Base-by-base conservation (phyloP, 2,329 filamentous ascomycete species). In the Rhynchosporium agropyri region DNA sequence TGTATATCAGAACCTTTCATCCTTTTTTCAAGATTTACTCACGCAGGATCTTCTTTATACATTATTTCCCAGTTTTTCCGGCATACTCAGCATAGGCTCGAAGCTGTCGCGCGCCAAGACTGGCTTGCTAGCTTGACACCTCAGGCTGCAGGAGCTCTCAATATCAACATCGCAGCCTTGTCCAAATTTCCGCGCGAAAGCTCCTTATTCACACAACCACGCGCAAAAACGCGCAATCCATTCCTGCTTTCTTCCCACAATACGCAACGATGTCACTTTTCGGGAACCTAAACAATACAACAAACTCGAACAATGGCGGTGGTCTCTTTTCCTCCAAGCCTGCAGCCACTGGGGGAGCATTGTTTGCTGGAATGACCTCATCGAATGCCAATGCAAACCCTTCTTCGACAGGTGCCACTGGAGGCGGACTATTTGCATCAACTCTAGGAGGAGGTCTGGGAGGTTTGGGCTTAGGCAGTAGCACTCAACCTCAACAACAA, bases 201-300 rank as follows among this genome's bases (percentile, higher is more conserved):
- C 42, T 40, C 20, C 33, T 26, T 40, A 26, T n/a, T 13, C 46
- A 46, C 31, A 49, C 33, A 56, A 42, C 33, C 43, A 48, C 51
- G 40, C 59, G 59, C 51, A 56, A 48, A 43, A 40, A 36, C 31
- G 59, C 58, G 59, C 51, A 50, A 12, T 29, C 26, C 4, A 12
- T 61, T 54, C 45, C 53, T 53, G 13, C 31, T n/a, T 58, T 20
- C n/a, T 46, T 40, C n/a, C 12, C 9, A 20, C 40, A 26, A 54
- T 33, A 40, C 53, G 15, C 58, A 62, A 53, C 56, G 33, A 69
- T 67, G 65, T 62, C 63, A 15, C 68, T 69, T 20, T 69, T 70
- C 57, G 61, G 63, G 10, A 66, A 62, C 26, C 65, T 63, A 28
- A 66, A 62, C 51, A 66, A 60, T 48, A 31, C 40, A 6, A 13